Base-by-base conservation (phyloP, 257 asterid species). In the Ehretia macrophylla region DNA sequence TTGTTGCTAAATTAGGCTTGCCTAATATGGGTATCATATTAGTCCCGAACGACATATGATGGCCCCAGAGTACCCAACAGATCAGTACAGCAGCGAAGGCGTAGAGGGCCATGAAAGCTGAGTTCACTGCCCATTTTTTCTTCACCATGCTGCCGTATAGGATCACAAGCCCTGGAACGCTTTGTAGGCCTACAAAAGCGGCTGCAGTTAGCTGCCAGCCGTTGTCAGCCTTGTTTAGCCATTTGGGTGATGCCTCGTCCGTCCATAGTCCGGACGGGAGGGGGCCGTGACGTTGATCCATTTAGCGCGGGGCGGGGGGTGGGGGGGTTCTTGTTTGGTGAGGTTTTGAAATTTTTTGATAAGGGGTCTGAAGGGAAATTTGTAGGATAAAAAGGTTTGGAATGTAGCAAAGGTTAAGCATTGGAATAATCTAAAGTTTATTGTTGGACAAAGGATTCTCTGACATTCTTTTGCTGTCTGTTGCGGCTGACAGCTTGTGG, bases 111-210 rank as follows among this genome's bases (percentile, higher is more conserved):
- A 86, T 83, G 73, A 86, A 86, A 10, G 91, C 84, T 1, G 95
- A 85, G 63, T 82, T 82, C 0, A 82, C 94, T 3, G 90, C 94
- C 94, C 89, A 85, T 62, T 85, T 85, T 16, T 82, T 85, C 75
- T 85, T 82, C 4, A 82, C 87, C 84, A 85, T 83, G 75, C 88
- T 78, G n/a, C 95, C 95, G 56, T 85, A 85, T 12, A 85, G 63
- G 1, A 85, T 78, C 3, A 85, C 81, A 0, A 85, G 84, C 38
- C 95, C 95, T 8, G 90, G 94, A 11, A 85, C 83, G 60, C 90
- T 85, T 55, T 83, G 95, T 2, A 85, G 78, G 13, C 95, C 95
- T n/a, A 85, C 95, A 84, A 85, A 70, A 53, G 95, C 23, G 0
- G 88, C 81, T 0, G 95, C 82, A 1, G 83, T 85, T 57, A 83